Percentiles rank a stretch among this genome's conserved stretches.
These are phyloP conservation scores for Metschnikowia sp. DNA, from an alignment of 805 yeast genomes.

Conservation along the genomic window DNA sequence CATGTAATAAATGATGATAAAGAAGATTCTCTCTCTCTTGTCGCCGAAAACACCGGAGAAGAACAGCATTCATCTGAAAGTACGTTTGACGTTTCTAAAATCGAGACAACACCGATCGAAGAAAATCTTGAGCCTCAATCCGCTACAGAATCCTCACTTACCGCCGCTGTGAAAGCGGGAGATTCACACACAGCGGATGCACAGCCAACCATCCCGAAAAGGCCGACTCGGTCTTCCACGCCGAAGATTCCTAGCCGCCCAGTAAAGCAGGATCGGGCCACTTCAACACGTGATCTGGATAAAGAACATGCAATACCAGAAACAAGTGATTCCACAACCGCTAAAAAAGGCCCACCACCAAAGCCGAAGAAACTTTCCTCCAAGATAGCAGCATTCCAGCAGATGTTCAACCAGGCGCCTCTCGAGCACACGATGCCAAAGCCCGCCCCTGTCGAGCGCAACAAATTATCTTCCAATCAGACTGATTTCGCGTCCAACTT, in stretches of 20 bases:
- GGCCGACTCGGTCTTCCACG: constrained; percentile 5
- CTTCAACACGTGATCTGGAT: background rate
- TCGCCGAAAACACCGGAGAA: too few relatives aligned
- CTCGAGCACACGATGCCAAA: constrained; percentile 10
- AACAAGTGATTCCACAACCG: background rate
- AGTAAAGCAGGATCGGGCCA: background rate
- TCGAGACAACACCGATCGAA: too few relatives aligned
- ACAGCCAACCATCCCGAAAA: constrained; percentile 7
- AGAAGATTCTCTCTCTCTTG: too few relatives aligned
- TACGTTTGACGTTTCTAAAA: too few relatives aligned
- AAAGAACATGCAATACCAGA: too few relatives aligned
- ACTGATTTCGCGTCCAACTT: constrained; percentile 55
- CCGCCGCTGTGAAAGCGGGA: background rate
- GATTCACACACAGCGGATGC: background rate
- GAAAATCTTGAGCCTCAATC: background rate
- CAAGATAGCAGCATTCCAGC: constrained; percentile 77
- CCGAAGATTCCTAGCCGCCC: constrained; percentile 8
- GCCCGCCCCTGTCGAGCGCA: constrained; percentile 7
- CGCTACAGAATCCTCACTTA: background rate
- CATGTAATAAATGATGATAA: too few relatives aligned
- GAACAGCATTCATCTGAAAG: too few relatives aligned
- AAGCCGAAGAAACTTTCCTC: constrained; percentile 78
- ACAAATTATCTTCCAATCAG: constrained; percentile 33
- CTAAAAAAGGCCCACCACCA: constrained; percentile 48
- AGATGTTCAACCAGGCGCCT: constrained; percentile 50